Evolutionary conservation across 2,329 filamentous ascomycete species (phyloP).

Genomic region (Colletotrichum chlorophyti): DNA sequence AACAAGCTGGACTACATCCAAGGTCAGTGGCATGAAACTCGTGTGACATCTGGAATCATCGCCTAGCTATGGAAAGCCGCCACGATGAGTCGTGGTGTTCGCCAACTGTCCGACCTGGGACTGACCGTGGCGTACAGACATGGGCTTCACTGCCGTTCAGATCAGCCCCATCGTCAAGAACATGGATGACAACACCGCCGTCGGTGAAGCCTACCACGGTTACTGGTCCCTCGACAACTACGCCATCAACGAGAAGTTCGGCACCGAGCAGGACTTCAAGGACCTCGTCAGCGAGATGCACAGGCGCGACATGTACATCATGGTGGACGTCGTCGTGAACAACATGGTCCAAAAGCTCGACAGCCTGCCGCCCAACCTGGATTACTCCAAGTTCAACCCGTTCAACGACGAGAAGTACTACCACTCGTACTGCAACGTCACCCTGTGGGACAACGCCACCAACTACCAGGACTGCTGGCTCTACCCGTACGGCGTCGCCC

Average conservation of each 20-base stretch:
- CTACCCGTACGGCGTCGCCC: conserved; percentile 59
- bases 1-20: conserved; percentile 59
- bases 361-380: conserved; percentile 54
- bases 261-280: conserved; percentile 55
- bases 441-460: conserved; percentile 59
- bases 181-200: conserved; percentile 32
- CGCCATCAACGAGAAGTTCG: conserved; percentile 55
- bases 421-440: conserved; percentile 64
- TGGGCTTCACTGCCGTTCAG: conserved; percentile 52
- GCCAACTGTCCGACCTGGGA: too few relatives aligned
- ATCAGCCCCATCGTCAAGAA: conserved; percentile 62
- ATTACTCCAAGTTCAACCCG: conserved; percentile 33
- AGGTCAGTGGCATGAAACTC: conserved; percentile 34
- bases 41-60: too few relatives aligned
- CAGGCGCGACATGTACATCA: conserved; percentile 60
- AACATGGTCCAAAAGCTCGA: conserved; percentile 47
- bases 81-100: too few relatives aligned
- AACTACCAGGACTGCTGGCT: conserved; percentile 64
- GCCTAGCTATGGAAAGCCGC: too few relatives aligned
- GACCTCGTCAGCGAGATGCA: conserved; percentile 55
- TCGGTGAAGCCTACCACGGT: conserved; percentile 44
- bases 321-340: conserved; percentile 63
- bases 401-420: conserved; percentile 64
- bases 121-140: conserved; percentile 14
- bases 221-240: conserved; percentile 48